Evolutionary conservation across 495 filamentous ascomycete species (phyloP).

Genomic region (Entonaema liquescens): DNA sequence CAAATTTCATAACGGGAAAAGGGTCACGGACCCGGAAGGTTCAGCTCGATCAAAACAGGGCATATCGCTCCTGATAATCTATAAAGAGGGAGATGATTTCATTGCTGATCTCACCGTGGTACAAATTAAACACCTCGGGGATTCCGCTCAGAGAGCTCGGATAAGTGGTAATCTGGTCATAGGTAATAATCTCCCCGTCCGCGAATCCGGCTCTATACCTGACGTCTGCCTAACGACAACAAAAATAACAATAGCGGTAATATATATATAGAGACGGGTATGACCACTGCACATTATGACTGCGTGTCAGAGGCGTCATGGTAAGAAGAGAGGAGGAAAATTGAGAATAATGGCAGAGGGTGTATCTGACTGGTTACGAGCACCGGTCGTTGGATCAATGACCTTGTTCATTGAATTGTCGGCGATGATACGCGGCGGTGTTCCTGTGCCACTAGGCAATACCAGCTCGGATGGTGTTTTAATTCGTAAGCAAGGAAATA

Average conservation of each 20-base stretch:
- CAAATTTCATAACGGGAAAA: constrained; percentile 36
- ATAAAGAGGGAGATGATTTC: constrained; percentile 36
- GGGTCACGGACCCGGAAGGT: constrained; percentile 20
- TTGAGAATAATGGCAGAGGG: not conserved
- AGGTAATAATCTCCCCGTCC: constrained; percentile 32
- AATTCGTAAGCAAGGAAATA: constrained; percentile 38
- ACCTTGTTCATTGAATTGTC: constrained; percentile 23
- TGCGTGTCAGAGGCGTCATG: constrained; percentile 31
- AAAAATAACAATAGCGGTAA: constrained; percentile 30
- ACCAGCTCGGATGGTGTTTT: constrained; percentile 25
- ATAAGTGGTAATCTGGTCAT: constrained; percentile 40
- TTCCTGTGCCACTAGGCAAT: constrained; percentile 39
- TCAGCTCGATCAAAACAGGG: constrained; percentile 36
- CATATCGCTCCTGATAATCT: constrained; percentile 27
- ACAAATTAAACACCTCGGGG: constrained; percentile 43
- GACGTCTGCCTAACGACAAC: constrained; percentile 32
- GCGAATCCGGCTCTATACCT: constrained; percentile 10
- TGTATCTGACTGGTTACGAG: constrained; percentile 13
- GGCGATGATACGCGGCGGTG: constrained; percentile 38
- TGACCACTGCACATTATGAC: constrained; percentile 25
- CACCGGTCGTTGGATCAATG: constrained; percentile 20
- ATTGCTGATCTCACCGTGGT: constrained; percentile 46
- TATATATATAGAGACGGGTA: constrained; percentile 20
- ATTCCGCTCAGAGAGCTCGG: constrained; percentile 19
- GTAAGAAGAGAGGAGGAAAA: not conserved